Evolutionary conservation across 371 early-diverging fungal species (phyloP), one percentile per base, ranked within the genome.

Genomic region (Dentiscutata heterogama): DNA sequence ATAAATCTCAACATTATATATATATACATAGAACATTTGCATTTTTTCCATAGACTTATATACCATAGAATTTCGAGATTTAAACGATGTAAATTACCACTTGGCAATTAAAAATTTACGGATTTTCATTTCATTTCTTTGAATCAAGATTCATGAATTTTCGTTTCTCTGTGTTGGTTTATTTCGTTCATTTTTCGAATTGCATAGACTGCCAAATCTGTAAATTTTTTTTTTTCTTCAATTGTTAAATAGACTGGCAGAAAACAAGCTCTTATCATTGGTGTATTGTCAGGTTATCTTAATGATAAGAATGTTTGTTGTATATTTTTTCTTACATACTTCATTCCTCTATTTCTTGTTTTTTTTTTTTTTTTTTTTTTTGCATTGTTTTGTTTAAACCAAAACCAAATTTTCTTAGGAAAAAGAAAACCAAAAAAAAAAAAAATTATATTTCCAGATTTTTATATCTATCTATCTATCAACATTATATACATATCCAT

Each of bases 11-110:
- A 64, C 42, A 42, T 63, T 39, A 56, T 56, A 20, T 56, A 56
- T 74, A 58, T 58, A 74, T 68, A 64, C 79, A 79, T 79, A 79
- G 79, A 74, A 79, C 79, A 79, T 27, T 72, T 77, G 77, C 77
- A 77, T 77, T 77, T 74, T n/a, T 74, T 39, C 25, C 42, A 77
- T 77, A 77, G 77, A 77, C 56, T 76, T 78, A 65, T 67, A 65
- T 79, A 63, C 18, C 79, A 79, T 79, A 79, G 79, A 79, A 60
- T 68, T 67, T 67, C 27, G 67, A 79, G 68, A n/a, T 67, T 53
- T 22, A 3, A 79, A 22, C 20, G 29, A 25, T 51, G 20, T 13
- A 22, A 11, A 76, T 27, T 39, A 76, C 25, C 42, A 39, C 13
- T 18, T 1, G 20, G 27, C n/a, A 60, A 27, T 65, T 29, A 8